These are phyloP conservation scores for Ogataea paraovalis DNA, from an alignment of 805 yeast genomes.

Conservation along the genomic window DNA sequence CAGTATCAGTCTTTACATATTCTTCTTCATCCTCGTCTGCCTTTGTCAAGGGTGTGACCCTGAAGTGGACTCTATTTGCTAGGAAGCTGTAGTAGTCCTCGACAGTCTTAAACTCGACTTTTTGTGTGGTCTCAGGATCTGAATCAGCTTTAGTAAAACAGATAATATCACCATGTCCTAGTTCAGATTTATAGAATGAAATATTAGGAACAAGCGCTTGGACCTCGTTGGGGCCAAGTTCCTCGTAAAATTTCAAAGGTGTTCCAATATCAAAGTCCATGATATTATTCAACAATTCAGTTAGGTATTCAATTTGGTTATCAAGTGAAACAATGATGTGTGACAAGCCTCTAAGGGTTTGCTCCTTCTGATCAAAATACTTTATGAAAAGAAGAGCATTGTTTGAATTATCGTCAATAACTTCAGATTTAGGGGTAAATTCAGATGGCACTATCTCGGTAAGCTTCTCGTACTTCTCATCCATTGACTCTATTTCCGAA, in stretches of 20 bases:
- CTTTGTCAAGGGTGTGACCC: constrained; percentile 40
- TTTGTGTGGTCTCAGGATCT: constrained; percentile 2
- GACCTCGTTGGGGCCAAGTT: constrained; percentile 51
- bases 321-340: constrained; percentile 51
- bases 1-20: constrained; percentile 36
- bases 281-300: constrained; percentile 37
- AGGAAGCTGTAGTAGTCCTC: constrained; percentile 51
- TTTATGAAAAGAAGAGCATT: constrained; percentile 25
- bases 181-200: constrained; percentile 53
- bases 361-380: constrained; percentile 40
- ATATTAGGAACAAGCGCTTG: constrained; percentile 37
- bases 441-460: constrained; percentile 12
- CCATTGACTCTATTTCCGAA: constrained; percentile 3
- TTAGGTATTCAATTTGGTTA: constrained; percentile 38
- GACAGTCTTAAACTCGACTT: constrained; percentile 30
- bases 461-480: constrained; percentile 8
- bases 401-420: constrained; percentile 18
- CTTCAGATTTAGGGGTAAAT: constrained; percentile 20
- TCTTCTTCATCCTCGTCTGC: constrained; percentile 46
- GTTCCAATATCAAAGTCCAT: constrained; percentile 36
- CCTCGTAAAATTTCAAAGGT: constrained; percentile 50
- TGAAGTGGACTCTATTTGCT: constrained; percentile 57
- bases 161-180: constrained; percentile 67
- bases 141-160: constrained; percentile 26
- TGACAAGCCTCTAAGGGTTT: constrained; percentile 60